phyloP scores from a whole-genome alignment of 2,329 filamentous ascomycete genomes.

The Verticillium nonalfalfae region DNA sequence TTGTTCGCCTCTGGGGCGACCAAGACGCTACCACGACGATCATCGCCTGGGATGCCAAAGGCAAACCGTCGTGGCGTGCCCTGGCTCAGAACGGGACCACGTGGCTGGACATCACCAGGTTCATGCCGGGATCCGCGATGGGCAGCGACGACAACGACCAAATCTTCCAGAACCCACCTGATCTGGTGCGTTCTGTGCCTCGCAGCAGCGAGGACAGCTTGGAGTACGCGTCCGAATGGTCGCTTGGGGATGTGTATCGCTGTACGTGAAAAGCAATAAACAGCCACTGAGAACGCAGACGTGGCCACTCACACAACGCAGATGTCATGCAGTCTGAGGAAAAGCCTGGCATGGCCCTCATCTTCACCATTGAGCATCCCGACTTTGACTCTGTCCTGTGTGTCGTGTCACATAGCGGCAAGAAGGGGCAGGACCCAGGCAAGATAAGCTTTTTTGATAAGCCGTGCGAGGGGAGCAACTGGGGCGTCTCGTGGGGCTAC shows the following conservation, averaged over 20 bases:
- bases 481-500: conserved; percentile 24
- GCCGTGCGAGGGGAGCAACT: conserved; percentile 17
- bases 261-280: conserved; percentile 1
- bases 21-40: neutral
- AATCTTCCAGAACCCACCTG: neutral
- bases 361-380: neutral
- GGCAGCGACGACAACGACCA: neutral
- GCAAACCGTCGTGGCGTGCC: neutral
- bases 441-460: conserved; percentile 17
- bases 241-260: conserved; percentile 5
- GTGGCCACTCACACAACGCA: neutral
- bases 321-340: neutral
- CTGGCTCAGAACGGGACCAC: neutral
- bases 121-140: neutral
- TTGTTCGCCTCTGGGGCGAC: conserved; percentile 8
- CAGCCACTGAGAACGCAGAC: neutral
- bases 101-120: neutral
- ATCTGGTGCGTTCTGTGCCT: neutral
- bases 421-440: conserved; percentile 7
- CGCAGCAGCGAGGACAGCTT: neutral
- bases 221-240: conserved; percentile 6
- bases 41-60: neutral
- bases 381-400: conserved; percentile 11
- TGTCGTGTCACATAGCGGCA: conserved; percentile 5
- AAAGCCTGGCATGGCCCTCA: neutral